Base-by-base conservation (phyloP, 441 rosid genomes). In the Bocquillonia castaneifolia region DNA sequence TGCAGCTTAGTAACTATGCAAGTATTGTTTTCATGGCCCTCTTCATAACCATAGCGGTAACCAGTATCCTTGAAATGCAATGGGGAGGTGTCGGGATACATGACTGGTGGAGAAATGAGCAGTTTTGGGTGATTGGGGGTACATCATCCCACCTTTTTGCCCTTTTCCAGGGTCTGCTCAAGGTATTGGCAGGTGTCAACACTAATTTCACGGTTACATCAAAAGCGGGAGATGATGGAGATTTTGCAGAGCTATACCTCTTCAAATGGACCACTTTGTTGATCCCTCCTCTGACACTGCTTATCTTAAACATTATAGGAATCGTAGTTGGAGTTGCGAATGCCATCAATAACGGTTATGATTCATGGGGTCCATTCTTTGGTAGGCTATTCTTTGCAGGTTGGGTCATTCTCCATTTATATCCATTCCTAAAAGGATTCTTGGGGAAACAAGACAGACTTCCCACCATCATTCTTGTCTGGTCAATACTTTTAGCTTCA, bases 41-140 rank as follows among this genome's bases (percentile, higher is more conserved):
- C 69, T 92, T 92, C 76, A 71, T 91, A 36, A 88, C 92, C 52
- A 94, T 94, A 23, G 91, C 91, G 26, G 88, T 89, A 25, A 92
- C 99, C 1, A 79, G 98, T 67, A 81, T 88, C 57, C 88, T 92
- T 0, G 99, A 94, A 76, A 90, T 94, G 96, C 93, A 83, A 73
- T 94, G 99, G 99, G 94, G 99, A 14, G 90, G 90, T 18, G 99
- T 94, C 13, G 97, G 96, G 9, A 88, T 92, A 57, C 87, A 94
- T 31, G 96, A 90, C 76, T 90, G 97, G 98, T 94, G 99, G 99
- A 90, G 99, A 77, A 94, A 94, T 6, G 97, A 94, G 82, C 99
- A 94, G 82, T 94, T 94, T 68, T 94, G 99, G 99, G 99, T 94
- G 64, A 94, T 94, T 5, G 98, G 99, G 32, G 99, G 98, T 0